A percentile compares a stretch with the other conserved stretches of the same genome.
Conservation (phyloP, 108 stramenopile genomes). For the Skeletonema grethae region DNA sequence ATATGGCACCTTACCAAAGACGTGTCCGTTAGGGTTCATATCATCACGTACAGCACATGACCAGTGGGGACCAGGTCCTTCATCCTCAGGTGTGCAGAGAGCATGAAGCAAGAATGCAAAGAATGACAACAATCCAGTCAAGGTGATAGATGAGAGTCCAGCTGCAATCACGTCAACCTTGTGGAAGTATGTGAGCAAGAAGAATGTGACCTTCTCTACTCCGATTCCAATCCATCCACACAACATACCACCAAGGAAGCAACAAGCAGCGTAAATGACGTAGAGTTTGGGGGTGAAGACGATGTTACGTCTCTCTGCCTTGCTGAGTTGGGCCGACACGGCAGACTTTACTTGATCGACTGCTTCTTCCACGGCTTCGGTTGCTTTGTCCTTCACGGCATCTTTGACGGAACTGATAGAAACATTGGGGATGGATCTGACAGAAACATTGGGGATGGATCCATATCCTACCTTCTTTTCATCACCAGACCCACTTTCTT, state of each 20-base stretch:
- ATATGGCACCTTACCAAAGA: constrained; percentile 18
- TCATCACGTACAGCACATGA: constrained; percentile 6
- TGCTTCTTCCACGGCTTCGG: too few relatives aligned
- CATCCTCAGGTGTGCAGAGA: constrained; percentile 12
- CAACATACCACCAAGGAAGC: constrained; percentile 19
- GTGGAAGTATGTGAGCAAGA: constrained; percentile 22
- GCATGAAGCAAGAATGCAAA: constrained; percentile 21
- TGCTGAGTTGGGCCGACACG: neutral
- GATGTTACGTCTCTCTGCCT: constrained; percentile 6
- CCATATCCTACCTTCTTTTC: neutral
- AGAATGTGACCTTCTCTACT: constrained; percentile 18
- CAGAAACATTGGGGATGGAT: neutral
- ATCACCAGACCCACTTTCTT: neutral
- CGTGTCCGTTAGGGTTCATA: constrained; percentile 6
- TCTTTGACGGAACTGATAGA: too few relatives aligned
- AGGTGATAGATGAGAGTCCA: constrained; percentile 14
- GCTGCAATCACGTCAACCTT: constrained; percentile 19
- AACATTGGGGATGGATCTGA: neutral
- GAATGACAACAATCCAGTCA: constrained; percentile 14
- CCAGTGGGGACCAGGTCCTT: constrained; percentile 13
- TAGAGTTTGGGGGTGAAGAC: constrained; percentile 7
- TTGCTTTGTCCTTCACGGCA: too few relatives aligned
- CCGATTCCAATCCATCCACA: constrained; percentile 22
- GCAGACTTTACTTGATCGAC: too few relatives aligned
- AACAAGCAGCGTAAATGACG: constrained; percentile 4